Conservation (phyloP, 2,329 filamentous ascomycete species). For the Rhinocladiella mackenziei region DNA sequence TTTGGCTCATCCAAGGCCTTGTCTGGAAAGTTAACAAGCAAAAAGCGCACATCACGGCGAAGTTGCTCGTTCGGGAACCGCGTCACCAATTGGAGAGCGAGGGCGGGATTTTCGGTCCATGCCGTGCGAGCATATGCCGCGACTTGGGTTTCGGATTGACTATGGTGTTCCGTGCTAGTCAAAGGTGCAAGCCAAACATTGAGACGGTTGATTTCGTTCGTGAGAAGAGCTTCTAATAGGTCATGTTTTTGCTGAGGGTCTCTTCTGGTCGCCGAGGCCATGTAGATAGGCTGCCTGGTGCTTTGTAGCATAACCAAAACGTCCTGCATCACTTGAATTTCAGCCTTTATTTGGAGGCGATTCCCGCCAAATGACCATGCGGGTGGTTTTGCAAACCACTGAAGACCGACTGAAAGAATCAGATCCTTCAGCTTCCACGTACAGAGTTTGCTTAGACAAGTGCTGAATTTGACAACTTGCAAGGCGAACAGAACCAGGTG, state of each 20-base stretch:
- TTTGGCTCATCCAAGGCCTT: conserved; percentile 77
- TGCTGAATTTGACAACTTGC: conserved; percentile 69
- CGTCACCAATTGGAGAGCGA: conserved; percentile 79
- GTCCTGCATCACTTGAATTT: conserved; percentile 75
- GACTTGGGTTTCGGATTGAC: conserved; percentile 40
- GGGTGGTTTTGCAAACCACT: conserved; percentile 80
- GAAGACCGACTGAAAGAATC: conserved; percentile 77
- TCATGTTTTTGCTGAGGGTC: conserved; percentile 75
- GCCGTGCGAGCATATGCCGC: conserved; percentile 70
- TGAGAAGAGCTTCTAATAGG: conserved; percentile 72
- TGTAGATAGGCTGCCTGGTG: conserved; percentile 57
- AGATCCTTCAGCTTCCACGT: conserved; percentile 85
- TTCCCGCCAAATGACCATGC: conserved; percentile 96
- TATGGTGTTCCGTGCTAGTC: conserved; percentile 43
- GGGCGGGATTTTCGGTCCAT: conserved; percentile 77
- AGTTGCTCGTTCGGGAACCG: conserved; percentile 75
- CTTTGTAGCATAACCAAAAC: conserved; percentile 64
- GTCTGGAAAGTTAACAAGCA: conserved; percentile 77
- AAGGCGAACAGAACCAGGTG: conserved; percentile 80
- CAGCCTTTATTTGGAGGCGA: conserved; percentile 85
- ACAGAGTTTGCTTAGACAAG: conserved; percentile 57
- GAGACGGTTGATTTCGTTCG: conserved; percentile 78
- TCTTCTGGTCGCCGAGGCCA: conserved; percentile 52
- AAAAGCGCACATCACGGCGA: conserved; percentile 69
- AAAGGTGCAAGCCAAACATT: conserved; percentile 87